Evolutionary conservation across 805 yeast genomes (phyloP), one percentile per base, ranked within the genome.

Genomic region (Zygoascus biomembranicola): DNA sequence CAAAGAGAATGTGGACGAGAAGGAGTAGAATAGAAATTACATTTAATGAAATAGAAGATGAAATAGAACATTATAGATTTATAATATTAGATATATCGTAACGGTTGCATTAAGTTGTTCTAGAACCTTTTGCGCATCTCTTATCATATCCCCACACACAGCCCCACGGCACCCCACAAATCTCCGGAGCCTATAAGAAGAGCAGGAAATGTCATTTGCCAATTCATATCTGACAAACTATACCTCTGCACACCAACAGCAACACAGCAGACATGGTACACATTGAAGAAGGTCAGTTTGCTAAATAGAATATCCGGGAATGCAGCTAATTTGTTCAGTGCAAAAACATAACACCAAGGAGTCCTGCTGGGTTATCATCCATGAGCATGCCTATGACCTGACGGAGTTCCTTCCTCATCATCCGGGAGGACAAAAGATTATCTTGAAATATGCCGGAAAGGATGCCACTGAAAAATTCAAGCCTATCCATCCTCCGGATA

Each of bases 401-500:
- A 81, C 94, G 0, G 79, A 79, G 50, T 81, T 81, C 59, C 61
- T 78, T 37, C 73, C 72, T 19, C 73, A 77, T 45, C 87, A 81
- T 60, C 87, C 87, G 10, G 87, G 87, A 32, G 87, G 87, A 2
- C 62, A 75, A 18, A 73, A 71, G 5, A 76, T 81, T 52, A 78
- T 81, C 37, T 66, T 78, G 52, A 79, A 78, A 63, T 81, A 69
- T 42, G 77, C 77, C n/a, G 94, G 94, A 13, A 81, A 78, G 55
- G 89, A 86, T 61, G 95, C 92, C 10, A 84, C 94, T 8, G 82
- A 84, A 61, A 81, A 87, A 9, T 92, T 89, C 65, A 87, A 85
- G 55, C 96, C 96, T 18, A 77, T 92, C 56, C 99, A 92, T 68
- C 94, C 98, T 0, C 79, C 84, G n/a, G 96, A 90, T 61, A 85